A percentile compares a stretch with the other conserved stretches of the same genome.
Conservation (phyloP, 805 yeast genomes). For the Blastobotrys peoriensis region DNA sequence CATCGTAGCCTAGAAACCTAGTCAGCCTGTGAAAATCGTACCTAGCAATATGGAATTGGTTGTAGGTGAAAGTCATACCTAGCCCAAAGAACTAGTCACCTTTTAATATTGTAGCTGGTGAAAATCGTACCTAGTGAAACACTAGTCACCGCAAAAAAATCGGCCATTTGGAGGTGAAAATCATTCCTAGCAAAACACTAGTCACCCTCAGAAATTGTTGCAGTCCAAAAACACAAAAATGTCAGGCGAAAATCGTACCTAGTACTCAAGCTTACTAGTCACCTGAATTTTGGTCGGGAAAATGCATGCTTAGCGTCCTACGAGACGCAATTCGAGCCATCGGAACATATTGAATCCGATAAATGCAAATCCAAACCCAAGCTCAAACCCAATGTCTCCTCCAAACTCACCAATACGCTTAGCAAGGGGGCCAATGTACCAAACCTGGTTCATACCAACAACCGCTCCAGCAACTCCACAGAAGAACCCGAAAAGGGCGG, state of each 20-base stretch:
- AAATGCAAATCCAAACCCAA: conserved; percentile 62
- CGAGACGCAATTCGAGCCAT: conserved; percentile 60
- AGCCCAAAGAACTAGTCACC: background rate
- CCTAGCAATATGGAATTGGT: background rate
- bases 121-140: no score
- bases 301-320: conserved; percentile 36
- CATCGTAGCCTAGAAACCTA: conserved; percentile 7
- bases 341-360: conserved; percentile 53
- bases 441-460: conserved; percentile 79
- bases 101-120: no score
- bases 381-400: conserved; percentile 85
- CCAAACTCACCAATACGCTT: conserved; percentile 55
- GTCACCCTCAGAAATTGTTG: no score
- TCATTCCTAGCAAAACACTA: no score
- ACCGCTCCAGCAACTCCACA: conserved; percentile 84
- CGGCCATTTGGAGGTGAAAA: no score
- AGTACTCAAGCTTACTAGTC: no score
- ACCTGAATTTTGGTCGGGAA: no score
- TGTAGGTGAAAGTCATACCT: no score
- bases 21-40: conserved; percentile 6
- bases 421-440: conserved; percentile 74
- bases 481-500: conserved; percentile 73
- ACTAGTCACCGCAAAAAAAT: no score
- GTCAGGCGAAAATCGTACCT: no score
- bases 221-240: no score